Conservation (phyloP, 352 stramenopile genomes). For the Pelagophyceae sp. region DNA sequence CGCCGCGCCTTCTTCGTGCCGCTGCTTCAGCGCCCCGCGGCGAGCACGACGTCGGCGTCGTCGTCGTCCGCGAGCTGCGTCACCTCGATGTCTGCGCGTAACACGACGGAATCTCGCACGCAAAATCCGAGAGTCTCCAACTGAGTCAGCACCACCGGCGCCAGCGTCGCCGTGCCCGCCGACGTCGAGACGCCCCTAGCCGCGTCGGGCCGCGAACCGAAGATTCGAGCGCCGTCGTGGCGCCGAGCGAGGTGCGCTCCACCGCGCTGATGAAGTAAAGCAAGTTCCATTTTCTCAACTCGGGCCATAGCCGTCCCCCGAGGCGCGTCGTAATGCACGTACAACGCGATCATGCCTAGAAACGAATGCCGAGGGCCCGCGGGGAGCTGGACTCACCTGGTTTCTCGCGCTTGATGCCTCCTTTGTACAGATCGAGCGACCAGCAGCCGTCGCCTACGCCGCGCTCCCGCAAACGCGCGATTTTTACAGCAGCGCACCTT, state of each 20-base stretch:
- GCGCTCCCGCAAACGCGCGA: too few species aligned
- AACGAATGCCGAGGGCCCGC: too few species aligned
- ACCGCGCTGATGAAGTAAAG: not conserved
- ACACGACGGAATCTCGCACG: slow-evolving; percentile 1
- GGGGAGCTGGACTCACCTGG: too few species aligned
- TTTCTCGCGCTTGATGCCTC: slow-evolving; percentile 4
- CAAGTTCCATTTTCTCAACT: not conserved
- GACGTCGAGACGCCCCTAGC: not conserved
- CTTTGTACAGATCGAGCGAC: slow-evolving; percentile 20
- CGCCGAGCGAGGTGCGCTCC: not conserved
- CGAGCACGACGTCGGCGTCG: not conserved
- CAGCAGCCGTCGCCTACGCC: not conserved
- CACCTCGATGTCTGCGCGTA: slow-evolving; percentile 5
- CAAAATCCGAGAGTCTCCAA: slow-evolving; percentile 1
- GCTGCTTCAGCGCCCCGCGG: too few species aligned
- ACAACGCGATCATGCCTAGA: slow-evolving; percentile 10
- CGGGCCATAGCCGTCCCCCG: not conserved
- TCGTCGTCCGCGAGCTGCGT: not conserved
- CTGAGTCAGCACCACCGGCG: slow-evolving; percentile 12
- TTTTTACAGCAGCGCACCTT: too few species aligned
- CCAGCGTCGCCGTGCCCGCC: slow-evolving; percentile 6
- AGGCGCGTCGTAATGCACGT: slow-evolving; percentile 11
- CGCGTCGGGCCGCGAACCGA: not conserved
- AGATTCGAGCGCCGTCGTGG: slow-evolving; percentile 7
- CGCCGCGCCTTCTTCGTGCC: too few species aligned